A percentile compares a stretch with the other conserved stretches of the same genome.
These are phyloP conservation scores for Penicillium polonicum DNA, from an alignment of 2,329 filamentous ascomycete species.

Conservation along the genomic window DNA sequence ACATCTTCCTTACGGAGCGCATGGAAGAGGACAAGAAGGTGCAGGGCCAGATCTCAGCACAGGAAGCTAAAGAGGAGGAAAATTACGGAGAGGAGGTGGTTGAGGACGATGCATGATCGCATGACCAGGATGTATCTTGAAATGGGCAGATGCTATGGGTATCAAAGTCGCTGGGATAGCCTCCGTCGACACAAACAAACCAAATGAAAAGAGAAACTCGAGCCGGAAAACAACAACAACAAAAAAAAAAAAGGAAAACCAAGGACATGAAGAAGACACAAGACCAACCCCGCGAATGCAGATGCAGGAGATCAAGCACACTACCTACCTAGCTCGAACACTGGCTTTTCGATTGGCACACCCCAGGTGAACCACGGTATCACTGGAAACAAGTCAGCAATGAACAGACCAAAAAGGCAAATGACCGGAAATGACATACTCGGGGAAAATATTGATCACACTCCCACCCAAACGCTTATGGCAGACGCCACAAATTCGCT, in stretches of 20 bases:
- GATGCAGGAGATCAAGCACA: conserved; percentile 13
- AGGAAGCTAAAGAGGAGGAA: conserved; percentile 49
- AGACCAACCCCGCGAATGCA: background rate
- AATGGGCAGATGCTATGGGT: conserved; percentile 27
- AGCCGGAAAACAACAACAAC: background rate
- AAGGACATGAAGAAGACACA: background rate
- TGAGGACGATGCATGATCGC: conserved; percentile 58
- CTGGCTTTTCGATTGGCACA: conserved; percentile 57
- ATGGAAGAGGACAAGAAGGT: conserved; percentile 61
- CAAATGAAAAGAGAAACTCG: background rate
- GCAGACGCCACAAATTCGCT: conserved; percentile 86
- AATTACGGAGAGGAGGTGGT: conserved; percentile 81
- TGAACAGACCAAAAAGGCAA: background rate
- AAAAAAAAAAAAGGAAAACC: background rate
- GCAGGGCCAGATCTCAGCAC: conserved; percentile 38
- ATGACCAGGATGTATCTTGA: conserved; percentile 27
- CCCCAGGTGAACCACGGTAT: conserved; percentile 73
- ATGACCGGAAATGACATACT: conserved; percentile 53
- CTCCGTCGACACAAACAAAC: conserved; percentile 18
- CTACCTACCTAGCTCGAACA: conserved; percentile 22
- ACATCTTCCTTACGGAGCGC: conserved; percentile 58
- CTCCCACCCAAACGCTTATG: conserved; percentile 89
- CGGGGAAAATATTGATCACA: conserved; percentile 84
- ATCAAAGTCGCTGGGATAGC: conserved; percentile 34
- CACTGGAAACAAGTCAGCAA: conserved; percentile 36